Evolutionary conservation across 148 eudicot species (phyloP).

Genomic region (Simmondsia chinensis): DNA sequence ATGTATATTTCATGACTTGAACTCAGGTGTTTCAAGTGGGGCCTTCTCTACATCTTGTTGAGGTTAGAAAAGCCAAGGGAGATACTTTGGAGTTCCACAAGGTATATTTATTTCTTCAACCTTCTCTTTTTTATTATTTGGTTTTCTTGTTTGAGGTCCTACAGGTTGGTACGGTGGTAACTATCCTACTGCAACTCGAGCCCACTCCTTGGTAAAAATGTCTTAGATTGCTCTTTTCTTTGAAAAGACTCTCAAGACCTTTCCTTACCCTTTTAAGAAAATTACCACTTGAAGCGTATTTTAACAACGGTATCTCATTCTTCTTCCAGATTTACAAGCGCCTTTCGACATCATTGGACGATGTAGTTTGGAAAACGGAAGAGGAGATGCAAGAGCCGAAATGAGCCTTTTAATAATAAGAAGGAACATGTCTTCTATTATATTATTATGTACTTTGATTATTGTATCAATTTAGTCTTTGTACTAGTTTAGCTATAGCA

Average conservation of each 20-base stretch:
- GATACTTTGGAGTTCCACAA: slow-evolving; percentile 97
- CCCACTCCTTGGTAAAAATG: neutral
- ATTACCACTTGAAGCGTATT: neutral
- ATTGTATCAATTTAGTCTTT: too few species aligned
- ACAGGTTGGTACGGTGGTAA: neutral
- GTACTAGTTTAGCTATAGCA: too few species aligned
- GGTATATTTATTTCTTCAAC: slow-evolving; percentile 23
- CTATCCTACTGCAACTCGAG: neutral
- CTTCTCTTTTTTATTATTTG: slow-evolving; percentile 1
- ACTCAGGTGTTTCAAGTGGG: slow-evolving; percentile 96
- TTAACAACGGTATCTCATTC: too few species aligned
- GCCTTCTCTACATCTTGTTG: slow-evolving; percentile 96
- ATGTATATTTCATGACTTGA: neutral
- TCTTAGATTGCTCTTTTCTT: neutral
- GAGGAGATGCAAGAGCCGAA: slow-evolving; percentile 63
- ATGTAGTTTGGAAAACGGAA: slow-evolving; percentile 95
- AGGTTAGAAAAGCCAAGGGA: slow-evolving; percentile 91
- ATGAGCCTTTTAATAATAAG: too few species aligned
- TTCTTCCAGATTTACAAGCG: slow-evolving; percentile 65
- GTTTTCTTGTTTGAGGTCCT: neutral
- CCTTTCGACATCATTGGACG: slow-evolving; percentile 66
- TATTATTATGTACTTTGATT: too few species aligned
- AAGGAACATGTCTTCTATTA: too few species aligned
- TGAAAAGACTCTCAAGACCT: neutral
- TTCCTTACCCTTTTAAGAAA: neutral